phyloP scores from a whole-genome alignment of 106 monocot species.

The Chionographis japonica region DNA sequence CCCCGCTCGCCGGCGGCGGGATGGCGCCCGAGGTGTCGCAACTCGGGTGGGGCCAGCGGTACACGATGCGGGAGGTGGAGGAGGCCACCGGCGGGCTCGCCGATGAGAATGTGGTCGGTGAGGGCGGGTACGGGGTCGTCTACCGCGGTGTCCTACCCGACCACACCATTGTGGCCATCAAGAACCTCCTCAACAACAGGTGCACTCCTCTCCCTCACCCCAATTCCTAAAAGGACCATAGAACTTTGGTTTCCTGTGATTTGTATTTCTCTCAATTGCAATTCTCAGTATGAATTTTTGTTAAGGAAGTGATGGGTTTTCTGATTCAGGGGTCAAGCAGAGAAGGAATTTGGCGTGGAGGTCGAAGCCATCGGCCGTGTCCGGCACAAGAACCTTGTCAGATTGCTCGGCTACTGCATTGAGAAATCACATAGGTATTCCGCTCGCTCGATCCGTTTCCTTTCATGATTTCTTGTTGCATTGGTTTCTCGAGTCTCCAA shows the following conservation, averaged over 20 bases:
- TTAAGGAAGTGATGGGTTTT: background rate
- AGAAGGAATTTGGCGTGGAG: constrained; percentile 40
- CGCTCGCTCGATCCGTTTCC: background rate
- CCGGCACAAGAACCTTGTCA: constrained; percentile 40
- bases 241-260: background rate
- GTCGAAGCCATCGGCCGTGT: constrained; percentile 39
- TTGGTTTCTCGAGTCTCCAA: background rate
- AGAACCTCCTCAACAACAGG: constrained; percentile 63
- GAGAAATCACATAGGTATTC: constrained; percentile 32
- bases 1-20: background rate
- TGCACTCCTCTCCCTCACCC: background rate
- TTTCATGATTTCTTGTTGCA: background rate
- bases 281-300: background rate
- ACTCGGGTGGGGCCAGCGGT: constrained; percentile 49
- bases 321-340: constrained; percentile 29
- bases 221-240: background rate
- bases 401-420: constrained; percentile 36
- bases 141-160: constrained; percentile 42
- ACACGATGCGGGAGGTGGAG: constrained; percentile 50
- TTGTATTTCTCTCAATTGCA: background rate
- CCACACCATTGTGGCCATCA: constrained; percentile 34
- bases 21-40: constrained; percentile 22
- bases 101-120: constrained; percentile 52
- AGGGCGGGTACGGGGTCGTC: constrained; percentile 62
- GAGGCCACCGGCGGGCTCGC: constrained; percentile 38